phyloP scores from a whole-genome alignment of 2,329 filamentous ascomycete species.

The Neobulgaria alba region DNA sequence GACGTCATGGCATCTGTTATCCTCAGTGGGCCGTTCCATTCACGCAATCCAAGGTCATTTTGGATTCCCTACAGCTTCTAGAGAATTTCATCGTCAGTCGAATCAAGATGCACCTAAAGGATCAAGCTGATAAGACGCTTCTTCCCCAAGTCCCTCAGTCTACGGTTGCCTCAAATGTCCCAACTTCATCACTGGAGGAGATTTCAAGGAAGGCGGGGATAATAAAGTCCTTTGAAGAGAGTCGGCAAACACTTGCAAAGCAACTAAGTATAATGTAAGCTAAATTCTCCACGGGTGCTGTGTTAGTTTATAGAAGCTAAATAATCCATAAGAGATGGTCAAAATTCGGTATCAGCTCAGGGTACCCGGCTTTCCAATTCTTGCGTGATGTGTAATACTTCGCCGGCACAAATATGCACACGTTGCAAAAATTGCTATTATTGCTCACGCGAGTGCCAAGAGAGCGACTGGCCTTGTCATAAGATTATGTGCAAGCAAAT shows the following conservation, averaged over 20 bases:
- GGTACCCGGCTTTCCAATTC: not conserved
- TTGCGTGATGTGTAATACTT: conserved; percentile 4
- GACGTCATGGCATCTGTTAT: conserved; percentile 3
- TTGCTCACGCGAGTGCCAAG: conserved; percentile 3
- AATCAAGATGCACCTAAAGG: conserved; percentile 1
- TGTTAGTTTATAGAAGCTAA: conserved; percentile 1
- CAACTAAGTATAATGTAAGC: conserved; percentile 3
- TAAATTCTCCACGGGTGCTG: conserved; percentile 1
- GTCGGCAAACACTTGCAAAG: conserved; percentile 1
- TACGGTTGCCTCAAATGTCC: conserved; percentile 3
- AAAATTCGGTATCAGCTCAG: conserved; percentile 2
- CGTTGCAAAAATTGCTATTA: conserved; percentile 3
- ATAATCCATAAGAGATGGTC: conserved; percentile 1
- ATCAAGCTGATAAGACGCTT: conserved; percentile 1
- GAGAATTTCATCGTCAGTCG: conserved; percentile 1
- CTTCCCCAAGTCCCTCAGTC: conserved; percentile 1
- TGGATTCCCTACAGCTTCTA: conserved; percentile 1
- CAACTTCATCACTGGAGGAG: conserved; percentile 2
- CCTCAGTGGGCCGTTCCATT: conserved; percentile 3
- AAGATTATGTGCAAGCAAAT: conserved; percentile 3
- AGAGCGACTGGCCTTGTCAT: conserved; percentile 2
- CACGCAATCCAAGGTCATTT: conserved; percentile 1
- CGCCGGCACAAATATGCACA: not conserved
- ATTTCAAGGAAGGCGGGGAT: conserved; percentile 3
- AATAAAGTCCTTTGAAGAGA: conserved; percentile 1